phyloP scores from a whole-genome alignment of 345 rosid genomes.

The Ailanthus altissimus region DNA sequence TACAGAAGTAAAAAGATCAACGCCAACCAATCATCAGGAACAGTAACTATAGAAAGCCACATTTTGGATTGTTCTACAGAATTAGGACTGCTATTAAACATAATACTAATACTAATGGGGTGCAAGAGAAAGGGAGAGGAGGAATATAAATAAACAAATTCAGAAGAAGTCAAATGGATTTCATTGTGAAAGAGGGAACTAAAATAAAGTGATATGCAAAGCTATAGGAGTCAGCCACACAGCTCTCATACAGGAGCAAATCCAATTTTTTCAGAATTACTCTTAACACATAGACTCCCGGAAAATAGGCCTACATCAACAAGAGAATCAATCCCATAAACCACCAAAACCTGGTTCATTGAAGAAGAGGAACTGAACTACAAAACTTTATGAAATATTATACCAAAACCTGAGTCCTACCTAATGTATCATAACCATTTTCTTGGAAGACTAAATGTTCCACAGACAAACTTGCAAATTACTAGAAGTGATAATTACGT shows the following conservation, averaged over 20 bases:
- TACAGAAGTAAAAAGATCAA: neutral
- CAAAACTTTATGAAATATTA: neutral
- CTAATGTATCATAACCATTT: neutral
- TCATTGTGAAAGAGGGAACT: neutral
- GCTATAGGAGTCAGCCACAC: neutral
- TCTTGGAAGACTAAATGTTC: too few species aligned
- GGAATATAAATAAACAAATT: neutral
- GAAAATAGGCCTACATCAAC: neutral
- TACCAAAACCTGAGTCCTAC: neutral
- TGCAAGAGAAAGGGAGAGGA: neutral
- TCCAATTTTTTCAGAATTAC: neutral
- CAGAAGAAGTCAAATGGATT: neutral
- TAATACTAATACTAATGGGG: neutral
- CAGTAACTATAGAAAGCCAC: neutral
- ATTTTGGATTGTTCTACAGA: neutral
- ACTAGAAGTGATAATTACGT: neutral
- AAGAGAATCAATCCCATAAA: neutral
- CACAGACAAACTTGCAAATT: neutral
- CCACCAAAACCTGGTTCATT: neutral
- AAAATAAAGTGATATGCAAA: neutral
- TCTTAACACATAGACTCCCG: neutral
- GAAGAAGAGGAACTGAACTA: neutral
- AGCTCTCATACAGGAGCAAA: neutral
- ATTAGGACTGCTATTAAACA: neutral
- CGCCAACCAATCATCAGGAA: neutral